Evolutionary conservation across 176 grass and related monocot genomes (phyloP).

Genomic region (Luzula sylvatica): DNA sequence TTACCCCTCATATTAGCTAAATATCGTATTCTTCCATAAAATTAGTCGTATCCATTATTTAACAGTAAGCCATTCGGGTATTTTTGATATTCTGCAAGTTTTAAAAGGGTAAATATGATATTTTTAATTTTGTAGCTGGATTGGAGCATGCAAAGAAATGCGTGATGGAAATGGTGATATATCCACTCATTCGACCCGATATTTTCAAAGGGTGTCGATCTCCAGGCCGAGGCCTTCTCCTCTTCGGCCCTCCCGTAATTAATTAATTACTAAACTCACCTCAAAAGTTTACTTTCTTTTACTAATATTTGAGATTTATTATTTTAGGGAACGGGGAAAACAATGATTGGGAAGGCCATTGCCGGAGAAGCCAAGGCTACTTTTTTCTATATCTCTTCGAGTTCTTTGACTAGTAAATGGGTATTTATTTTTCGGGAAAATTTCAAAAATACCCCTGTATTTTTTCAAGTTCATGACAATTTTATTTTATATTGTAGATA

Average conservation of each 20-base stretch:
- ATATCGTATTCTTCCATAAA: too few species aligned
- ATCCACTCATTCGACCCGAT: constrained; percentile 82
- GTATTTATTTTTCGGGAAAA: constrained; percentile 33
- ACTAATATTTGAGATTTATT: background rate
- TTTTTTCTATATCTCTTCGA: constrained; percentile 98
- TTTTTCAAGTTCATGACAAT: constrained; percentile 7
- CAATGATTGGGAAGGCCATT: constrained; percentile 99
- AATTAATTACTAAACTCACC: constrained; percentile 1
- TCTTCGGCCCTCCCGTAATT: constrained; percentile 97
- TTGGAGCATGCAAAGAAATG: constrained; percentile 97
- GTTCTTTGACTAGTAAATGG: constrained; percentile 98
- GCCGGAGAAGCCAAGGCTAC: constrained; percentile 98
- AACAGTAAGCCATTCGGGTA: too few species aligned
- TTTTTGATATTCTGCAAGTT: too few species aligned
- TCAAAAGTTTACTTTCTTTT: background rate
- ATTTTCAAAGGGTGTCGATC: constrained; percentile 90
- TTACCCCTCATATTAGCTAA: too few species aligned
- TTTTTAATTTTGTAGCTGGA: constrained; percentile 46
- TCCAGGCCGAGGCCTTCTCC: constrained; percentile 83
- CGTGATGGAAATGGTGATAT: constrained; percentile 98
- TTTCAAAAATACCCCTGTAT: constrained; percentile 1
- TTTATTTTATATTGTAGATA: constrained; percentile 50
- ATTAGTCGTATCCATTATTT: too few species aligned
- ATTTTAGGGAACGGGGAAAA: constrained; percentile 84
- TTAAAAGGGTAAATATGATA: too few species aligned